phyloP scores from a whole-genome alignment of 1,284 basidiomycete genomes.

The Mycocalia duriaeana region DNA sequence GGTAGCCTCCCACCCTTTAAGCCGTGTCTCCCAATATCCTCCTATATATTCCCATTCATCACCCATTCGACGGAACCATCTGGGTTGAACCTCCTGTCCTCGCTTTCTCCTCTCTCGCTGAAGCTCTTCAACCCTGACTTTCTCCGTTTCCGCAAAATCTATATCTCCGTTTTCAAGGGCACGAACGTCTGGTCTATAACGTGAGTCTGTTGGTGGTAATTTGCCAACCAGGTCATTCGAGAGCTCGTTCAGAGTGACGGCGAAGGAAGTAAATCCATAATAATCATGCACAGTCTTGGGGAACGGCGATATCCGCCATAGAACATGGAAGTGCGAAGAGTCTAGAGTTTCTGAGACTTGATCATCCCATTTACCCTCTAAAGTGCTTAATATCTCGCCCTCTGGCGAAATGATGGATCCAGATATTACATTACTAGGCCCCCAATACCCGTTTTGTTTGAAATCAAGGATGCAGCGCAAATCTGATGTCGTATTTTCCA shows the following conservation, averaged over 20 bases:
- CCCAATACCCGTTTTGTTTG: slow-evolving; percentile 83
- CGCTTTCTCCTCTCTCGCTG: slow-evolving; percentile 62
- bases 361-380: slow-evolving; percentile 86
- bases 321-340: slow-evolving; percentile 62
- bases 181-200: slow-evolving; percentile 80
- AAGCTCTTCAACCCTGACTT: slow-evolving; percentile 69
- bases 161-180: slow-evolving; percentile 81
- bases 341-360: slow-evolving; percentile 64
- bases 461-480: slow-evolving; percentile 70
- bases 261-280: slow-evolving; percentile 82
- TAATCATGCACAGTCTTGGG: slow-evolving; percentile 69
- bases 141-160: slow-evolving; percentile 74
- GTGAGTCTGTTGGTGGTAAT: slow-evolving; percentile 82
- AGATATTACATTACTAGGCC: slow-evolving; percentile 67
- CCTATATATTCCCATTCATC: slow-evolving; percentile 75
- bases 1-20: slow-evolving; percentile 54
- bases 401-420: slow-evolving; percentile 54
- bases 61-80: slow-evolving; percentile 70
- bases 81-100: slow-evolving; percentile 51
- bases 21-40: slow-evolving; percentile 79
- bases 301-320: slow-evolving; percentile 73
- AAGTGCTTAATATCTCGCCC: slow-evolving; percentile 48
- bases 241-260: slow-evolving; percentile 80
- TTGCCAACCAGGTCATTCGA: slow-evolving; percentile 63
- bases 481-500: slow-evolving; percentile 56